Percentiles rank a stretch among this genome's conserved stretches.
Evolutionary conservation across 768 basidiomycete species (phyloP).

Genomic region (Clitopilus hobsonii): DNA sequence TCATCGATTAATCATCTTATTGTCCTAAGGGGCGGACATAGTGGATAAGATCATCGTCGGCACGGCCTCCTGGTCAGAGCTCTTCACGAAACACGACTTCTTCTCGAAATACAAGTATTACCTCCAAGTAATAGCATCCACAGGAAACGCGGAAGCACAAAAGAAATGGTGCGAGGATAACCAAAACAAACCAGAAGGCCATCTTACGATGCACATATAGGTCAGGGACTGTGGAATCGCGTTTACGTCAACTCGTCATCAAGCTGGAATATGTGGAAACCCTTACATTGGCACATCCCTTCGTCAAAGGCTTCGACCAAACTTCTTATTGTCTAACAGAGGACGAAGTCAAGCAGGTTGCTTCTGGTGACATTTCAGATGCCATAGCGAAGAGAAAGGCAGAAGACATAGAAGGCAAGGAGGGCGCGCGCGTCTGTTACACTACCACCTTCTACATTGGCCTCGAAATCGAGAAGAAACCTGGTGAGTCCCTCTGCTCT

Average conservation of each 20-base stretch:
- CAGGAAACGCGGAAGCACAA: conserved; percentile 77
- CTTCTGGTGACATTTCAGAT: conserved; percentile 81
- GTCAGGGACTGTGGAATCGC: conserved; percentile 98
- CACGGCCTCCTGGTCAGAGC: conserved; percentile 81
- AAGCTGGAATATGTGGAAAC: conserved; percentile 96
- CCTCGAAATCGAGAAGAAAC: conserved; percentile 85
- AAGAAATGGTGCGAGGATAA: conserved; percentile 75
- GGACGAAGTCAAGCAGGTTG: conserved; percentile 84
- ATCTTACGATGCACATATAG: conserved; percentile 17
- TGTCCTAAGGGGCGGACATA: conserved; percentile 75
- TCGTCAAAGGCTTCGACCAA: conserved; percentile 91
- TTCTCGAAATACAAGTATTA: conserved; percentile 97
- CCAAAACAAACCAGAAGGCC: not conserved
- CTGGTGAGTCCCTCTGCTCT: conserved; percentile 49
- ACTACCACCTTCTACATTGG: conserved; percentile 99
- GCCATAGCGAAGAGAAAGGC: conserved; percentile 67
- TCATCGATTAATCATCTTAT: conserved; percentile 3
- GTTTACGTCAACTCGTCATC: conserved; percentile 93
- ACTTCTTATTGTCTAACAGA: conserved; percentile 77
- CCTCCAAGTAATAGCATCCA: conserved; percentile 91
- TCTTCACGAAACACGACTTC: conserved; percentile 96
- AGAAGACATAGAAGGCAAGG: conserved; percentile 73
- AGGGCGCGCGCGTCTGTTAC: conserved; percentile 74
- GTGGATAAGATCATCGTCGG: conserved; percentile 89
- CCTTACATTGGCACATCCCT: conserved; percentile 89